Conservation (phyloP, 2,329 filamentous ascomycete genomes). For the Didymella exigua region DNA sequence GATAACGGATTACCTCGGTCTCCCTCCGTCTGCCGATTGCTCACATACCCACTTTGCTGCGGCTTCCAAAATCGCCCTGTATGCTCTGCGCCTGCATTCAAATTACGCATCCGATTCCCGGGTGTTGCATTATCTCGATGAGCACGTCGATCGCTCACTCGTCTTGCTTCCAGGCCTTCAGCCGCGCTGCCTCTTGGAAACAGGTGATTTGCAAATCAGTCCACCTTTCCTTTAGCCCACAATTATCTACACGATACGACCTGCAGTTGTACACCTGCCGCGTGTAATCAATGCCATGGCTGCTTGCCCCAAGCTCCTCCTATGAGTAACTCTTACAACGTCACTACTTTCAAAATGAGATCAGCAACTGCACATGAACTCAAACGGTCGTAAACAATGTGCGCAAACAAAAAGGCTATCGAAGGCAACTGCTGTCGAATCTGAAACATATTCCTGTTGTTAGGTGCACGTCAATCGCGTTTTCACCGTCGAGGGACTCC, state of each 20-base stretch:
- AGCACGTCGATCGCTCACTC: neutral
- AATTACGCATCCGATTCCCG: neutral
- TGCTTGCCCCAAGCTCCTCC: neutral
- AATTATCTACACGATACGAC: too few species aligned
- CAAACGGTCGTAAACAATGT: neutral
- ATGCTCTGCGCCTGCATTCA: neutral
- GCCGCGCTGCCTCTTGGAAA: neutral
- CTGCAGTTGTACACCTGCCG: neutral
- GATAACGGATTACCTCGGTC: constrained; percentile 19
- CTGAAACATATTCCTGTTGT: neutral
- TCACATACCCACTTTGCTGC: neutral
- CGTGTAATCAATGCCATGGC: neutral
- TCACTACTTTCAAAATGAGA: neutral
- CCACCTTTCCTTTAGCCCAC: neutral
- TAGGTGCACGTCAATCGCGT: neutral
- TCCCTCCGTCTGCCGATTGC: neutral
- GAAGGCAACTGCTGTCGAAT: neutral
- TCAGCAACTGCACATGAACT: neutral
- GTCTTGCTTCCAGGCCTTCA: neutral
- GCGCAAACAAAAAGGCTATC: neutral
- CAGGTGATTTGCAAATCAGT: too few species aligned
- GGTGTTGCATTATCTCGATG: constrained; percentile 3
- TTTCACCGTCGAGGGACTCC: neutral
- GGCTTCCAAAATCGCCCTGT: neutral
- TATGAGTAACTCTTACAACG: neutral